Evolutionary conservation across 2,329 filamentous ascomycete genomes (phyloP).

Genomic region (Colletotrichum graminicola): DNA sequence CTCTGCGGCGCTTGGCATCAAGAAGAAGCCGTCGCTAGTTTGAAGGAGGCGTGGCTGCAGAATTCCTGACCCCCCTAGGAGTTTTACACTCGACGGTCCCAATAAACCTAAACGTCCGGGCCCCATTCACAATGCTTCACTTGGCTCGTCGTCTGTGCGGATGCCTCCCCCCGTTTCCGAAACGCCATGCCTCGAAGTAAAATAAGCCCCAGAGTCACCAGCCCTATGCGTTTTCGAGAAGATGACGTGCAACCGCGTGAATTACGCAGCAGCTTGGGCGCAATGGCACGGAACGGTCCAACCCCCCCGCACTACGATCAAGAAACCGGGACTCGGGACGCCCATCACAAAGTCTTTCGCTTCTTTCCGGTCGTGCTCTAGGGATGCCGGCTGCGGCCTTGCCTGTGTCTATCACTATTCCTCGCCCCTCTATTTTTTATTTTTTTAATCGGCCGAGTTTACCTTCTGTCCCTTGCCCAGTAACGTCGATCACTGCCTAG

Average conservation of each 20-base stretch:
- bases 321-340: slow-evolving; percentile 7
- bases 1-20: slow-evolving; percentile 82
- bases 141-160: too few species aligned
- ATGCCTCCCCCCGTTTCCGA: too few species aligned
- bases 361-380: slow-evolving; percentile 4
- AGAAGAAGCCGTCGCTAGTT: slow-evolving; percentile 79
- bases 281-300: neutral
- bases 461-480: neutral
- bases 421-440: neutral
- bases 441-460: neutral
- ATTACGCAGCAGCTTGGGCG: too few species aligned
- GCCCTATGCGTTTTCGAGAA: too few species aligned
- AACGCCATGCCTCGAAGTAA: too few species aligned
- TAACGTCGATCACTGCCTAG: slow-evolving; percentile 5
- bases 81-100: too few species aligned
- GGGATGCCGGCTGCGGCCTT: slow-evolving; percentile 3
- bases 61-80: too few species aligned
- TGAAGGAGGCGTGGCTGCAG: slow-evolving; percentile 46
- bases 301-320: neutral
- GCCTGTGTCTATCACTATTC: neutral
- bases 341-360: slow-evolving; percentile 1
- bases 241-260: too few species aligned
- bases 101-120: too few species aligned
- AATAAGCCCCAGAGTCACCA: too few species aligned
- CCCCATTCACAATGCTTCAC: too few species aligned